Conservation (phyloP, 306 rosid genomes). For the Neltuma alba region DNA sequence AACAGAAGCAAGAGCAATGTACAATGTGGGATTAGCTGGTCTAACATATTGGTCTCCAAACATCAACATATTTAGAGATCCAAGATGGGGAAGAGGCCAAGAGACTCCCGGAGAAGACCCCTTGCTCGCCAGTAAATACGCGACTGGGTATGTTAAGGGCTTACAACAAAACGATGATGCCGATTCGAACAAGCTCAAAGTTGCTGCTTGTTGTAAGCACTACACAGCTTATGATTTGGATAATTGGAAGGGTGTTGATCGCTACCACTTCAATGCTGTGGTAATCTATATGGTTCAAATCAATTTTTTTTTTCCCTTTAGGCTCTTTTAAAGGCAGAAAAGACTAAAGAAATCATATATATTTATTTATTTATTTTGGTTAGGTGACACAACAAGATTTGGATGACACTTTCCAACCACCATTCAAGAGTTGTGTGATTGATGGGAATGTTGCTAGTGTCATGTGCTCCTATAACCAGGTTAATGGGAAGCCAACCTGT, state of each 20-base stretch:
- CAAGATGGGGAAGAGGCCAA: constrained; percentile 99
- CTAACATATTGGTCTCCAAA: constrained; percentile 95
- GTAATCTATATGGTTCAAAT: constrained; percentile 42
- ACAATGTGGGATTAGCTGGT: constrained; percentile 57
- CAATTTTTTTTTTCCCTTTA: not conserved
- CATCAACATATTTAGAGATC: constrained; percentile 92
- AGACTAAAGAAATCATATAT: not conserved
- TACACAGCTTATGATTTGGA: constrained; percentile 94
- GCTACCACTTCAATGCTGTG: constrained; percentile 81
- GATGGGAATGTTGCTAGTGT: constrained; percentile 99
- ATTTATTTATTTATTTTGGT: not conserved
- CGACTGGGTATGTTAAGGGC: constrained; percentile 71
- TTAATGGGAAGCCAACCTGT: constrained; percentile 93
- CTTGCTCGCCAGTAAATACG: constrained; percentile 80
- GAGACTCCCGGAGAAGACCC: constrained; percentile 99
- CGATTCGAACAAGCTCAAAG: constrained; percentile 71
- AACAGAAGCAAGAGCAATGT: constrained; percentile 70
- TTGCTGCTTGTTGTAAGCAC: constrained; percentile 98
- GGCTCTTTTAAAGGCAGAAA: not conserved
- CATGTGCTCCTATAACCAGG: constrained; percentile 95
- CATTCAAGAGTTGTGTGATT: constrained; percentile 92
- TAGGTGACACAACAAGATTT: constrained; percentile 87
- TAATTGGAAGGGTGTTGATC: constrained; percentile 80
- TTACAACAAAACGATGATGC: constrained; percentile 72
- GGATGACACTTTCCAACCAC: constrained; percentile 95